Base-by-base conservation (phyloP, 768 basidiomycete genomes). In the Amanita phalloides region DNA sequence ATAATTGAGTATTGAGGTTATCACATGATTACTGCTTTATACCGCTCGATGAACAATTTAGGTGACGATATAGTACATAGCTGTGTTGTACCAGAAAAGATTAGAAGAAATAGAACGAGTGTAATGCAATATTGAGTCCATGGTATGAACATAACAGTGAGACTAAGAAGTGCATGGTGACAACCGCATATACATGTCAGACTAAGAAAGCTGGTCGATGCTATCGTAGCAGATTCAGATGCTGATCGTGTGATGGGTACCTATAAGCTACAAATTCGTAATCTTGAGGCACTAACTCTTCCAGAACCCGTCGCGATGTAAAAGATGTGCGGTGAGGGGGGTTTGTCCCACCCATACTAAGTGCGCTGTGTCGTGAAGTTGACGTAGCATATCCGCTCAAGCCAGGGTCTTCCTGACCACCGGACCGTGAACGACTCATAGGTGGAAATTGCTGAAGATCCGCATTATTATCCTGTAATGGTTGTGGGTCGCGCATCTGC, bases 211-310 rank as follows among this genome's bases (percentile, higher is more conserved):
- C 4, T 21, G 13, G 36, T 14, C n/a, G 17, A 41, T 26, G 23
- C 49, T 49, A 49, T n/a, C 38, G 78, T 51, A 85, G 59, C 38
- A 86, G 70, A 61, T 82, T 81, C 56, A 85, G 60, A 36, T 75
- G 79, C 58, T 86, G 82, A 57, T 86, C 82, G 56, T 73, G 78
- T 11, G 88, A 90, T 6, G 90, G 90, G 64, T 92, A 92, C 37
- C 89, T 80, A 63, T 91, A 90, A 3, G 89, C 86, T 54, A 91
- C 81, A 61, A 92, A 91, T 14, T 90, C 86, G 3, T 78, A 66
- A 62, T 90, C 88, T 65, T 87, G 90, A n/a, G 83, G 75, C n/a
- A 92, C 86, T 20, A 88, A 73, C 58, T 84, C 80, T 58, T 87
- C 86, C 50, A 89, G 71, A 44, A 80, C 80, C 69, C 81, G 89